phyloP scores from a whole-genome alignment of 1,284 basidiomycete species.

The Apiotrichum porosum region DNA sequence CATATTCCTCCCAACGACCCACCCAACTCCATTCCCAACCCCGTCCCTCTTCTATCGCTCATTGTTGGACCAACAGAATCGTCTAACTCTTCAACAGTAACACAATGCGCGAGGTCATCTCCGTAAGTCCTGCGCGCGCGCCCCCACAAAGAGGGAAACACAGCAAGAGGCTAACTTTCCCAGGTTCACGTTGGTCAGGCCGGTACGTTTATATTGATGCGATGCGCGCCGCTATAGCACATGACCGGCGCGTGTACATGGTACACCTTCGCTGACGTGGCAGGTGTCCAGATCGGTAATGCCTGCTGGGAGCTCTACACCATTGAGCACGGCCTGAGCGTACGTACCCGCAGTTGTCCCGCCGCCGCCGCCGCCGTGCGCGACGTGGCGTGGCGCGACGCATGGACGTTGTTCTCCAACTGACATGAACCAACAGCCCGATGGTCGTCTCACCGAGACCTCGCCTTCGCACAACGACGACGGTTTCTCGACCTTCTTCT shows the following conservation, averaged over 20 bases:
- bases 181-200: constrained; percentile 51
- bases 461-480: constrained; percentile 71
- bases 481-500: constrained; percentile 80
- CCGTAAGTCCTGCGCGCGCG: no score
- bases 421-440: constrained; percentile 58
- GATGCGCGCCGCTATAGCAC: no score
- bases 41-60: not conserved
- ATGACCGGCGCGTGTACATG: no score
- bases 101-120: constrained; percentile 47
- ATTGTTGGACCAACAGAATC: not conserved
- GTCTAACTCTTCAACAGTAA: constrained; percentile 12
- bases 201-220: constrained; percentile 43
- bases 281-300: constrained; percentile 69
- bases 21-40: not conserved
- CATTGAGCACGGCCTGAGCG: constrained; percentile 93
- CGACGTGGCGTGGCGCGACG: constrained; percentile 1
- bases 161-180: not conserved
- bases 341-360: constrained; percentile 57
- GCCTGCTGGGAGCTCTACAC: constrained; percentile 99
- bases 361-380: no score
- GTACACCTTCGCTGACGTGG: not conserved
- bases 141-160: not conserved
- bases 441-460: constrained; percentile 77
- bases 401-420: constrained; percentile 6
- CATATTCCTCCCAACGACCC: not conserved